Percentiles rank a stretch among this genome's conserved stretches.
These are phyloP conservation scores for Solanum chmielewskii DNA, from an alignment of 257 asterid species.

Conservation along the genomic window DNA sequence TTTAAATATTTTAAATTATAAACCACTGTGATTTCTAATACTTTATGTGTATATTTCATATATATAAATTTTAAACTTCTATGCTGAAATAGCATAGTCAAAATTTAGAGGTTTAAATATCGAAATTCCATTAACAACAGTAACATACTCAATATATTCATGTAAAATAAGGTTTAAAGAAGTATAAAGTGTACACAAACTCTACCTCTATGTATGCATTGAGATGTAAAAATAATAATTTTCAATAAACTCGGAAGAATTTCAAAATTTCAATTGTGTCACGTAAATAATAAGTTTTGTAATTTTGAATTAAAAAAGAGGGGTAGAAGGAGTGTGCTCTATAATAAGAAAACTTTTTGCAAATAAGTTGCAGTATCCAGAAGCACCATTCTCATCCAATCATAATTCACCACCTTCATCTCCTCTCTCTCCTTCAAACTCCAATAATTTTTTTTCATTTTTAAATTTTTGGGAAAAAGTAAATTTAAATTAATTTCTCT, in stretches of 20 bases:
- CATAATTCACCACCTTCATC: constrained; percentile 41
- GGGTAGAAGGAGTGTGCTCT: background rate
- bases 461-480: background rate
- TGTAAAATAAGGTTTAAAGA: too few relatives aligned
- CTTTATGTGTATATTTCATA: accelerated
- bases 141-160: too few relatives aligned
- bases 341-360: constrained; percentile 24
- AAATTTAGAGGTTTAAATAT: too few relatives aligned
- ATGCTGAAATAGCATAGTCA: background rate
- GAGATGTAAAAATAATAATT: too few relatives aligned
- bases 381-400: constrained; percentile 68
- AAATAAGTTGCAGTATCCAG: constrained; percentile 54
- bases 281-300: background rate
- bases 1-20: background rate
- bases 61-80: too few relatives aligned
- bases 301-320: background rate
- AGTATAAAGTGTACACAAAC: too few relatives aligned
- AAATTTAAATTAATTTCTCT: constrained; percentile 34
- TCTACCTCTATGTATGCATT: background rate
- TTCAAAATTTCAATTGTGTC: background rate
- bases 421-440: constrained; percentile 8
- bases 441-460: background rate
- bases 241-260: background rate
- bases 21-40: background rate
- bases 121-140: too few relatives aligned